Conservation (phyloP, 306 rosid species). For the Purshia tridentata region DNA sequence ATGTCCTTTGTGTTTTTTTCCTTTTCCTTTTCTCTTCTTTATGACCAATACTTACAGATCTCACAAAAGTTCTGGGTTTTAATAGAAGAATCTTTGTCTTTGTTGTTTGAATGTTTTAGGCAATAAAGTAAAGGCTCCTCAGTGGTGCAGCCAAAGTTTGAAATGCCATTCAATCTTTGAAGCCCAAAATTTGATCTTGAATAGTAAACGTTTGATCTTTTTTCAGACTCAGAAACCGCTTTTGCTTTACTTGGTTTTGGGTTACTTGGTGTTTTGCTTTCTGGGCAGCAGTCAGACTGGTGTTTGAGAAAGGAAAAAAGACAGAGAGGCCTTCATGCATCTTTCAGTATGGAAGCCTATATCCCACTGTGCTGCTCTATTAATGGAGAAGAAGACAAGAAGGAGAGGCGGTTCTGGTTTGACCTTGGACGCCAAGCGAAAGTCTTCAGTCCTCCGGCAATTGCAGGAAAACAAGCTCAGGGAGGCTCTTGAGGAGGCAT, state of each 20-base stretch:
- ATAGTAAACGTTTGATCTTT: constrained; percentile 1
- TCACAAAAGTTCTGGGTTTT: constrained; percentile 33
- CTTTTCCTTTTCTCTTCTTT: constrained; percentile 33
- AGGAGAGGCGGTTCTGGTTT: constrained; percentile 50
- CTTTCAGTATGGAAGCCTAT: constrained; percentile 96
- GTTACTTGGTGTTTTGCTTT: constrained; percentile 4
- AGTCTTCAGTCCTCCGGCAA: constrained; percentile 73
- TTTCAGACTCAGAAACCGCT: constrained; percentile 19
- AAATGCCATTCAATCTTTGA: constrained; percentile 24
- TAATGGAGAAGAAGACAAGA: constrained; percentile 85
- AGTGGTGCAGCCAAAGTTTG: constrained; percentile 29
- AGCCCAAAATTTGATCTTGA: constrained; percentile 31
- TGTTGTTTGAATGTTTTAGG: constrained; percentile 34
- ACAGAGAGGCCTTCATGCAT: constrained; percentile 56
- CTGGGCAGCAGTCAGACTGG: constrained; percentile 9
- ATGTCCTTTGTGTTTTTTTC: constrained; percentile 20
- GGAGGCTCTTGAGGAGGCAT: constrained; percentile 98
- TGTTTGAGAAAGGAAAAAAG: constrained; percentile 9
- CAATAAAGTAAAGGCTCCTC: constrained; percentile 35
- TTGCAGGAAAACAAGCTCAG: constrained; percentile 86
- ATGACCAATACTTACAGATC: constrained; percentile 35
- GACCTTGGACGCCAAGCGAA: constrained; percentile 45
- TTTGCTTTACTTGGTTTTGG: constrained; percentile 27
- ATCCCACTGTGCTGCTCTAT: constrained; percentile 85
- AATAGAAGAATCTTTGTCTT: constrained; percentile 33